Evolutionary conservation across 352 stramenopile genomes (phyloP), one percentile per base, ranked within the genome.

Genomic region (Phytophthora brassicae): DNA sequence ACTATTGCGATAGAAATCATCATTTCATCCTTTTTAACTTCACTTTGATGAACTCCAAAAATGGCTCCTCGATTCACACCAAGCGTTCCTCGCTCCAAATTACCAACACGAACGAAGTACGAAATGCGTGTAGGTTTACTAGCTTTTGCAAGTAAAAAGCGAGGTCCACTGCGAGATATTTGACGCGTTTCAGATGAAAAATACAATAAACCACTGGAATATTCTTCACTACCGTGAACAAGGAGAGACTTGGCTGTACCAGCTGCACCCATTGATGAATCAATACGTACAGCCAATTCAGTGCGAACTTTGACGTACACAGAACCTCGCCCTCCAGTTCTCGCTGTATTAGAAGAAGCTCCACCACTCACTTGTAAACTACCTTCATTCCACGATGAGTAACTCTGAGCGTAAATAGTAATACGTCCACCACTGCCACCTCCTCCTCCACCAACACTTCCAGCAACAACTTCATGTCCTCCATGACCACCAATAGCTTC

Each of bases 331-430:
- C 68, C 53, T 13, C 82, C 85, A 22, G 28, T 65, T 29, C 78
- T 73, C 23, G 3, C 13, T 3, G 42, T 7, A 45, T 89, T 70
- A 52, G 86, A 74, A 3, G 82, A 89, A 1, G 71, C 54, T 0
- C 84, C 83, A 38, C 88, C 88, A 62, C 94, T 86, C 2, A 94
- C 88, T 17, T 80, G 56, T 12, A 99, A 72, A 11, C 73, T 69
- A n/a, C 79, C 89, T 29, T 81, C 74, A 0, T 80, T 78, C 56
- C 91, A 97, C 12, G 98, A 80, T 0, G 89, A 86, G 31, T 98
- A 91, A 29, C 97, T 90, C 63, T 98, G 97, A 0, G 92, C 72
- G 35, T 92, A 96, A 6, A 98, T 80, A 3, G 97, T 81, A 24
- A 93, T 75, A n/a, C 79, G 56, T 2, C 77, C 79, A 0, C 86